Percentiles rank a stretch among this genome's conserved stretches.
These are phyloP conservation scores for Rhodotorula toruloides DNA, from an alignment of 768 basidiomycete genomes.

Conservation along the genomic window DNA sequence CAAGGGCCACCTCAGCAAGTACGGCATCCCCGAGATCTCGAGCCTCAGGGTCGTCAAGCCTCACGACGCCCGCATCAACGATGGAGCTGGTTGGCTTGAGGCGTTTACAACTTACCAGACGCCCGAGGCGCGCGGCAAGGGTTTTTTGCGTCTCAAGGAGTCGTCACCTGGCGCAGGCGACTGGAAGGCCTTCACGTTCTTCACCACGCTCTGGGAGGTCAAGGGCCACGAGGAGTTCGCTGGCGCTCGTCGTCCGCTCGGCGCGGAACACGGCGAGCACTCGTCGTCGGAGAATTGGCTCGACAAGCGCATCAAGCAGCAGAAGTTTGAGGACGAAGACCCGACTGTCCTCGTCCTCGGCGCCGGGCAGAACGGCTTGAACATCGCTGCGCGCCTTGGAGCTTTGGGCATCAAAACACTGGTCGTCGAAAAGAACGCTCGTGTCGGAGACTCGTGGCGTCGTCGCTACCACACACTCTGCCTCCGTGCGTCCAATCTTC, in stretches of 20 bases:
- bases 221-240: conserved; percentile 40
- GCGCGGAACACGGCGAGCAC: conserved; percentile 41
- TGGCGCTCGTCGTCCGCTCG: conserved; percentile 35
- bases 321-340: conserved; percentile 53
- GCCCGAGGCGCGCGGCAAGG: conserved; percentile 31
- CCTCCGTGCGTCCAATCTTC: not conserved
- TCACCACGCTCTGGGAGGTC: conserved; percentile 39
- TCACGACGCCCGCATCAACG: conserved; percentile 31
- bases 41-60: conserved; percentile 24
- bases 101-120: conserved; percentile 42
- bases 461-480: not conserved
- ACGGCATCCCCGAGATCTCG: conserved; percentile 35
- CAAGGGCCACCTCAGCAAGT: conserved; percentile 25
- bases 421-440: conserved; percentile 59
- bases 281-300: conserved; percentile 51
- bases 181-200: conserved; percentile 41
- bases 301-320: conserved; percentile 50
- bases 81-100: conserved; percentile 37
- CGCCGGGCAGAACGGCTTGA: conserved; percentile 56
- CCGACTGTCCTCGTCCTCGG: conserved; percentile 56
- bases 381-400: conserved; percentile 62
- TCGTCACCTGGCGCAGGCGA: conserved; percentile 23
- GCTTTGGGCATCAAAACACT: conserved; percentile 56
- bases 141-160: conserved; percentile 39
- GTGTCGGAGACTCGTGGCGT: conserved; percentile 47